Conservation (phyloP, 2,329 filamentous ascomycete species). For the Cytospora piceicola region DNA sequence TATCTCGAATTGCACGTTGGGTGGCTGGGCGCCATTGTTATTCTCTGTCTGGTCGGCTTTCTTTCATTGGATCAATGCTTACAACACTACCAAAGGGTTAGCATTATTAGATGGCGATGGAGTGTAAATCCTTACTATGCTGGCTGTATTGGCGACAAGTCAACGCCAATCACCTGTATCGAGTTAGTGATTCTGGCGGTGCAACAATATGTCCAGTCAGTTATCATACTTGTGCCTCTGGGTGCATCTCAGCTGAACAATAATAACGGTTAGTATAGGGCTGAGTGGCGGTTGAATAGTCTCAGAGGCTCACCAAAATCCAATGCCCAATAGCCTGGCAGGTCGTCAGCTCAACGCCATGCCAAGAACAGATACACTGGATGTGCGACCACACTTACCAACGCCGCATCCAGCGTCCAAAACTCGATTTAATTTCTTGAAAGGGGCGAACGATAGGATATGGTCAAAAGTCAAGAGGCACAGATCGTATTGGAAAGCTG, state of each 20-base stretch:
- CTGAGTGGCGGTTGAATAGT: not conserved
- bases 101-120: not conserved
- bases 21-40: slow-evolving; percentile 31
- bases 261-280: slow-evolving; percentile 14
- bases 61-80: slow-evolving; percentile 1
- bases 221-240: slow-evolving; percentile 34
- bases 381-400: slow-evolving; percentile 37
- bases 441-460: slow-evolving; percentile 49
- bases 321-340: slow-evolving; percentile 36
- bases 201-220: not conserved
- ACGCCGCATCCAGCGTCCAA: slow-evolving; percentile 58
- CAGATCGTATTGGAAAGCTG: slow-evolving; percentile 42
- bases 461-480: slow-evolving; percentile 50
- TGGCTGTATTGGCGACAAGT: slow-evolving; percentile 36
- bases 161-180: slow-evolving; percentile 35
- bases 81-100: slow-evolving; percentile 27
- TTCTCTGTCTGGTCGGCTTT: not conserved
- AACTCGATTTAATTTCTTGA: slow-evolving; percentile 46
- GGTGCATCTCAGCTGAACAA: slow-evolving; percentile 35
- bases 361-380: not conserved
- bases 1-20: slow-evolving; percentile 37
- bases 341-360: slow-evolving; percentile 21
- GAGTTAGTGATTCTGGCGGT: slow-evolving; percentile 4
- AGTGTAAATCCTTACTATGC: slow-evolving; percentile 31
- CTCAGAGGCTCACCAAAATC: slow-evolving; percentile 36